Evolutionary conservation across 2,329 filamentous ascomycete species (phyloP).

Genomic region (Pleoardoris graminearum): DNA sequence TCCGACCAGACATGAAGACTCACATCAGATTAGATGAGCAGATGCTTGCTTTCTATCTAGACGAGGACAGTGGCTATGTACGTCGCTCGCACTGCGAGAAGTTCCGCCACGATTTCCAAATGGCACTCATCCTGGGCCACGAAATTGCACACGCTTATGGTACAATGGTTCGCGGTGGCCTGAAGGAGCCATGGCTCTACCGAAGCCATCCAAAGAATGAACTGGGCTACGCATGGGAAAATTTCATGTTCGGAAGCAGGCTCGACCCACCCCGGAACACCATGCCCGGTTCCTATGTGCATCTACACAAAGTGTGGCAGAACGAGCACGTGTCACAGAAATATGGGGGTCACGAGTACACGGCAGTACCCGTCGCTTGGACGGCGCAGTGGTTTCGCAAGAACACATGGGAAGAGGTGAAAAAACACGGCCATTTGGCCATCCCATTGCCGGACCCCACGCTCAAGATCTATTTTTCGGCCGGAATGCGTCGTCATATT

Average conservation of each 20-base stretch:
- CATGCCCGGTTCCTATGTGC: slow-evolving; percentile 20
- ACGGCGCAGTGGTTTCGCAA: slow-evolving; percentile 43
- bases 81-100: slow-evolving; percentile 29
- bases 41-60: slow-evolving; percentile 23
- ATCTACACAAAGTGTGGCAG: slow-evolving; percentile 38
- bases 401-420: slow-evolving; percentile 35
- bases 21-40: slow-evolving; percentile 34
- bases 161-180: slow-evolving; percentile 34
- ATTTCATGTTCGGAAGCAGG: slow-evolving; percentile 40
- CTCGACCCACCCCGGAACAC: slow-evolving; percentile 36
- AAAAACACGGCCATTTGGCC: slow-evolving; percentile 23
- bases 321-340: slow-evolving; percentile 12
- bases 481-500: slow-evolving; percentile 19
- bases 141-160: slow-evolving; percentile 42
- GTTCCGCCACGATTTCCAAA: slow-evolving; percentile 41
- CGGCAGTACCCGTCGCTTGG: slow-evolving; percentile 38
- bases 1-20: slow-evolving; percentile 7
- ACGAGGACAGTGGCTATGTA: slow-evolving; percentile 22
- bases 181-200: slow-evolving; percentile 31
- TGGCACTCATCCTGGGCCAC: slow-evolving; percentile 37
- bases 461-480: slow-evolving; percentile 29
- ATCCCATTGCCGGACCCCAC: slow-evolving; percentile 24
- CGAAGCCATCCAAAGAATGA: slow-evolving; percentile 33
- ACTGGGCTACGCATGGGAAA: slow-evolving; percentile 44
- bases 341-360: slow-evolving; percentile 35